Conservation (phyloP, 1,284 basidiomycete species). For the Veloboletus limbatus region DNA sequence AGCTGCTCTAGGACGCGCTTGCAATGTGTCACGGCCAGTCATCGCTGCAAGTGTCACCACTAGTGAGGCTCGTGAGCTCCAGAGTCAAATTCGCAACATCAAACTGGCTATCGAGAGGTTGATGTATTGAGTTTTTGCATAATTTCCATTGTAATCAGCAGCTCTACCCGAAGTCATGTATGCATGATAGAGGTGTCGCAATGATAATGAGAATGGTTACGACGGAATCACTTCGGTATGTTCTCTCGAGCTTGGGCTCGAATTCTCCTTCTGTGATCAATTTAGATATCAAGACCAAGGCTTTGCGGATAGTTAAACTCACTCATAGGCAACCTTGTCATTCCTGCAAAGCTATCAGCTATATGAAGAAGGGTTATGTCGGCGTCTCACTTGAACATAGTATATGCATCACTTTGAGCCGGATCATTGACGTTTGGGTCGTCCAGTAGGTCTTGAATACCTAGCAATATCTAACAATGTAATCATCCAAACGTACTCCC, state of each 20-base stretch:
- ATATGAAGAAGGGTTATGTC: not conserved
- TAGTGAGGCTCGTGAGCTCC: conserved; percentile 91
- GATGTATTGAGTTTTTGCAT: conserved; percentile 26
- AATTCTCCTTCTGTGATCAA: conserved; percentile 60
- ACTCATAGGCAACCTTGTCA: conserved; percentile 88
- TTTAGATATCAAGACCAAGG: conserved; percentile 7
- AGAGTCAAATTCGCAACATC: conserved; percentile 86
- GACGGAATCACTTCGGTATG: conserved; percentile 61
- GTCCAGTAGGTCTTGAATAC: conserved; percentile 92
- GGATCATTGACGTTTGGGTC: conserved; percentile 96
- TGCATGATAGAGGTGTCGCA: conserved; percentile 6
- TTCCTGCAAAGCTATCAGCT: conserved; percentile 53
- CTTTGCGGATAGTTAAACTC: conserved; percentile 36
- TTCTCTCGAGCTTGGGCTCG: conserved; percentile 84
- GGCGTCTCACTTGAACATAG: conserved; percentile 87
- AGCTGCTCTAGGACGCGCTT: conserved; percentile 93
- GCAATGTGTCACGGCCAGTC: conserved; percentile 93
- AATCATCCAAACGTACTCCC: not conserved
- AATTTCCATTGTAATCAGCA: conserved; percentile 5
- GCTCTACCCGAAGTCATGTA: conserved; percentile 16
- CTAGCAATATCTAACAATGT: conserved; percentile 77
- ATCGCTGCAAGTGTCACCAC: conserved; percentile 96
- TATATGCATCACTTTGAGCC: conserved; percentile 95
- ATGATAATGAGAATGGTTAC: not conserved
- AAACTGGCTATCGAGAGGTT: conserved; percentile 86